phyloP scores from a whole-genome alignment of 441 rosid genomes.

The Omphalea diandra region DNA sequence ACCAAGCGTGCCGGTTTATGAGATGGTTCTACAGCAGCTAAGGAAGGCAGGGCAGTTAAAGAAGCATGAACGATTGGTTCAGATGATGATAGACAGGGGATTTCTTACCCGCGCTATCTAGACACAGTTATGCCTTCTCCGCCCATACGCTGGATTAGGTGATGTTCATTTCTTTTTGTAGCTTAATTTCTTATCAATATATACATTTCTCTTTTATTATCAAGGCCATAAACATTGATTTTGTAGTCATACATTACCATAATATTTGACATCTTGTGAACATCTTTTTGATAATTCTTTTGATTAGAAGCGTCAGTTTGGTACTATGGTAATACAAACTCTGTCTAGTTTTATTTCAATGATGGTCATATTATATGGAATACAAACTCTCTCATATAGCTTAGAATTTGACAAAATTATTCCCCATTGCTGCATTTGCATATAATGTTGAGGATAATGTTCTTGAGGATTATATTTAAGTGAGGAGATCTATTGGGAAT shows the following conservation, averaged over 20 bases:
- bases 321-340: background rate
- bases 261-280: background rate
- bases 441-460: too few relatives aligned
- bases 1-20: slow-evolving; percentile 63
- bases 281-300: background rate
- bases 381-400: too few relatives aligned
- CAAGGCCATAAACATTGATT: background rate
- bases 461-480: too few relatives aligned
- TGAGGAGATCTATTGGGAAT: too few relatives aligned
- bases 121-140: background rate
- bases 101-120: slow-evolving; percentile 55
- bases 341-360: background rate
- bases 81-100: slow-evolving; percentile 79
- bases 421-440: too few relatives aligned
- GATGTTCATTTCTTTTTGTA: background rate
- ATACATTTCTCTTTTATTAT: background rate
- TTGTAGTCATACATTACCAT: background rate
- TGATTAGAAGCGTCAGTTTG: background rate
- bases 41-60: slow-evolving; percentile 72
- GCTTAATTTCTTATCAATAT: background rate
- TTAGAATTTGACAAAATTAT: too few relatives aligned
- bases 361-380: background rate
- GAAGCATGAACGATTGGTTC: slow-evolving; percentile 90
- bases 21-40: slow-evolving; percentile 70
- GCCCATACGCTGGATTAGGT: background rate